Conservation (phyloP, 2,329 filamentous ascomycete genomes). For the Sphaerulina musiva region DNA sequence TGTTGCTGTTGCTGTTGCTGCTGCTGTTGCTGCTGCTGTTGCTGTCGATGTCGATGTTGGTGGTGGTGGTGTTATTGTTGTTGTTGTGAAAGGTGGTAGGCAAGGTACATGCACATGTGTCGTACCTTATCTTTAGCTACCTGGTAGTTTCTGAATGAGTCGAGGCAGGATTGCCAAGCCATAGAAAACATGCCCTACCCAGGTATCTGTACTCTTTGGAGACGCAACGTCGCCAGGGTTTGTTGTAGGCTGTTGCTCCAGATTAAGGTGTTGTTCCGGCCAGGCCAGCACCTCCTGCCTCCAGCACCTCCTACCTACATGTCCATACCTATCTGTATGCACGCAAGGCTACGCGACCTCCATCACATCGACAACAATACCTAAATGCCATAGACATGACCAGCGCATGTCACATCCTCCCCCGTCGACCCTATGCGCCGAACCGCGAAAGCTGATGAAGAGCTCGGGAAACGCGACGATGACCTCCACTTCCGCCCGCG, state of each 20-base stretch:
- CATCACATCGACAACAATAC: neutral
- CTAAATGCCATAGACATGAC: neutral
- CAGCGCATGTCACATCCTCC: neutral
- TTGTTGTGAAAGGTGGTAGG: too few species aligned
- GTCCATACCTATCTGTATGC: too few species aligned
- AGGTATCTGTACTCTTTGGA: neutral
- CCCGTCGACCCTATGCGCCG: conserved; percentile 9
- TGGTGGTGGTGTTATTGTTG: too few species aligned
- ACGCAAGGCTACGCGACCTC: neutral
- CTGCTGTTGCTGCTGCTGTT: neutral
- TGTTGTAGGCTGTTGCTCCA: neutral
- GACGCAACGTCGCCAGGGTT: neutral
- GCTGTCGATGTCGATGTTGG: too few species aligned
- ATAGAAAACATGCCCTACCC: neutral
- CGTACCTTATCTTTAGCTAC: too few species aligned
- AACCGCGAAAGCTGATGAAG: conserved; percentile 47
- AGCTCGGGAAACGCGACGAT: conserved; percentile 60
- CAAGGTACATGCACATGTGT: too few species aligned
- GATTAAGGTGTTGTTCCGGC: too few species aligned
- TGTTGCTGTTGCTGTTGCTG: neutral
- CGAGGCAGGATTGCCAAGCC: neutral
- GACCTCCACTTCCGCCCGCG: conserved; percentile 49
- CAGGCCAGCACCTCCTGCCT: too few species aligned
- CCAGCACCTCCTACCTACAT: too few species aligned
- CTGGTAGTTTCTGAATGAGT: neutral